Evolutionary conservation across 306 rosid species (phyloP), one percentile per base, ranked within the genome.

Genomic region (Gastrolobium villosum): DNA sequence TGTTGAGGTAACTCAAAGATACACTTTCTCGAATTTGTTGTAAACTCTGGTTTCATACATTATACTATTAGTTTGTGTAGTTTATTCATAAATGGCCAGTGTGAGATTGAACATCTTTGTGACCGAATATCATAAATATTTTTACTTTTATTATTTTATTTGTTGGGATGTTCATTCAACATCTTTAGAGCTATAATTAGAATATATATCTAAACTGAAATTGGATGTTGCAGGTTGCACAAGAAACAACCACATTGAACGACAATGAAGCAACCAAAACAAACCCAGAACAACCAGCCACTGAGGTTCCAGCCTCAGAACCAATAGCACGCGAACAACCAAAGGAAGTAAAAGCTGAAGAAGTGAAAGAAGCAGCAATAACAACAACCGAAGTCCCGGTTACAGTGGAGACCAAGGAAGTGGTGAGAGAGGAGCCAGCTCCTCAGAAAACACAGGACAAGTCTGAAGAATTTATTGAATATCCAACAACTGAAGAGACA

Each of bases 1-100:
- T 39, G 84, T 66, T 80, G 90, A 91, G 96, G 96, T 91, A 88
- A 81, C 78, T 75, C 81, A 14, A 14, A 20, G 41, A 62, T 30
- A 49, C 14, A 30, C 63, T 28, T 56, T 28, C 59, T 60, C 52
- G 34, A 2, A 62, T 56, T 20, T 20, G 26, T 20, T 20, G 0
- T 20, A 20, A 56, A 37, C 63, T 11, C 26, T 26, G 30, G 13
- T 30, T 56, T 56, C 26, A 11, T 48, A 49, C 30, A 48, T 48
- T 36, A 28, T 57, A 10, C 65, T 37, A 34, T 56, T 9, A 56
- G 7, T n/a, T 26, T 61, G 26, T n/a, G 10, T 36, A 28, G 54
- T 44, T 6, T 20, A 20, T 20, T 20, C 26, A 20, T 20, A n/a
- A n/a, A 20, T 20, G 26, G n/a, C n/a, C n/a, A n/a, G n/a, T n/a